Evolutionary conservation across 148 eudicot genomes (phyloP).

Genomic region (Camellia granthamiana): DNA sequence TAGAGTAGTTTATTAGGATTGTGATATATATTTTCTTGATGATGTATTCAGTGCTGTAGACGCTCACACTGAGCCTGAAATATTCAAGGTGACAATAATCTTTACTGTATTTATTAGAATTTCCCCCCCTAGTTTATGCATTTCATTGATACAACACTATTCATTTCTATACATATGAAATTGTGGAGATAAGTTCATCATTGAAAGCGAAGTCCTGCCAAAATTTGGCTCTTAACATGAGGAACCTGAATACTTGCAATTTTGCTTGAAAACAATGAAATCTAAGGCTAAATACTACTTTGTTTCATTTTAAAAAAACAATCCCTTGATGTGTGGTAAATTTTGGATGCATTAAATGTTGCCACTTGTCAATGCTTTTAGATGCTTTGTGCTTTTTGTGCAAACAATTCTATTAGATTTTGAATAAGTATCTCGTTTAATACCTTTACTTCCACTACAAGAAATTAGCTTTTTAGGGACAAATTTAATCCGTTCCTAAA

Average conservation of each 20-base stretch:
- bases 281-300: not conserved
- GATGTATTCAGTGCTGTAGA: slow-evolving; percentile 95
- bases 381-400: not conserved
- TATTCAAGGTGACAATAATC: slow-evolving; percentile 63
- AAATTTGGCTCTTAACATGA: not conserved
- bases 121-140: not conserved
- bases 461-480: too few species aligned
- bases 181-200: not conserved
- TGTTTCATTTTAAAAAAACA: not conserved
- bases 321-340: not conserved
- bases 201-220: not conserved
- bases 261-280: not conserved
- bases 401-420: not conserved
- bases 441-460: not conserved
- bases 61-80: slow-evolving; percentile 93
- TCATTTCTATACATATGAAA: not conserved
- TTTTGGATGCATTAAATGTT: not conserved
- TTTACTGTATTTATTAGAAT: not conserved
- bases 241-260: not conserved
- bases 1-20: slow-evolving; percentile 91
- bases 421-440: not conserved
- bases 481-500: too few species aligned
- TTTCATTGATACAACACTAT: not conserved
- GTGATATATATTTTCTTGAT: slow-evolving; percentile 93
- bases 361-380: not conserved